A percentile compares a stretch with the other conserved stretches of the same genome.
phyloP scores from a whole-genome alignment of 345 rosid species.

The Brassica napus region Da-Ae NC_063441.1:2259501-2260000 shows the following conservation, averaged over 20 bases:
- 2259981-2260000: slow-evolving; percentile 84
- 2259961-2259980: slow-evolving; percentile 76
- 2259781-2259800: slow-evolving; percentile 79
- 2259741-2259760: slow-evolving; percentile 66
- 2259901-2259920: slow-evolving; percentile 96
- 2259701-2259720: slow-evolving; percentile 85
- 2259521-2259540: slow-evolving; percentile 74
- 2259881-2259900: slow-evolving; percentile 64
- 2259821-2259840: neutral
- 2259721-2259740: slow-evolving; percentile 88
- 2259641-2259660: no score
- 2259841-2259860: no score
- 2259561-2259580: slow-evolving; percentile 56
- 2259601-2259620: no score
- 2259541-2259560: slow-evolving; percentile 77
- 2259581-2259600: neutral
- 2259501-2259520: slow-evolving; percentile 70
- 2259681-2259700: slow-evolving; percentile 22
- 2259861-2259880: no score
- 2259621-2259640: no score
- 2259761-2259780: slow-evolving; percentile 92
- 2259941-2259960: slow-evolving; percentile 75
- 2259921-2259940: slow-evolving; percentile 88
- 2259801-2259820: slow-evolving; percentile 12
- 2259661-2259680: no score